Evolutionary conservation across 2,329 filamentous ascomycete species (phyloP), one percentile per base, ranked within the genome.

Genomic region (Pseudogymnoascus sp.): DNA sequence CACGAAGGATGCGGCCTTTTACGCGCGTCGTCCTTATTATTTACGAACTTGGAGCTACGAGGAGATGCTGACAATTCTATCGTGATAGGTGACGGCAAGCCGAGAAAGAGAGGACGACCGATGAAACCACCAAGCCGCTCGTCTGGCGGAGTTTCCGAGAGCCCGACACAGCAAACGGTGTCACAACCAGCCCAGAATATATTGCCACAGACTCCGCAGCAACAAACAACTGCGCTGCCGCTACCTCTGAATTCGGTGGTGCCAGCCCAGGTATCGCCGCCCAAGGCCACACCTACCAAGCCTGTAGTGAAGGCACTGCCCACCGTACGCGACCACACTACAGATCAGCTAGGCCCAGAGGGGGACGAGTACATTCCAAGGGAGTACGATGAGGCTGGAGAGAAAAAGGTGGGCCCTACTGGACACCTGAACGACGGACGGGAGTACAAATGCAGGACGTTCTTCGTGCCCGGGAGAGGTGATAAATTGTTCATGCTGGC

Each of bases 401-500:
- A 99, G 79, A 92, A 91, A 75, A 99, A 99, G 80, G 93, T 97
- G 26, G 86, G 91, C 74, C 75, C 82, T 21, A 91, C 92, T 70
- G 95, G 95, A 42, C 87, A 93, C 71, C 85, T 93, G 21, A 82
- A 89, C 29, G 93, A 92, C 65, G 86, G 84, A 21, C 90, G 95
- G 70, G 89, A 93, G 72, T 99, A 97, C 78, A 87, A 90, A 74
- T 97, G 93, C 76, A 84, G 93, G 67, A 97, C 93, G 1, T 99
- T 99, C 74, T 86, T 90, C 68, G 93, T 99, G 3, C 92, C 93
- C 16, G 88, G 96, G 71, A 83, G 95, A 69, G 92, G 91, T 29
- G 88, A 96, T 68, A 97, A 97, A 76, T 83, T 97, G 5, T 99
- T 97, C 78, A 99, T 99, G 95, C 85, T 99, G 61, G 95, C 95